These are phyloP conservation scores for Cystobasidium ongulense DNA, from an alignment of 768 basidiomycete species.

Conservation along the genomic window DNA sequence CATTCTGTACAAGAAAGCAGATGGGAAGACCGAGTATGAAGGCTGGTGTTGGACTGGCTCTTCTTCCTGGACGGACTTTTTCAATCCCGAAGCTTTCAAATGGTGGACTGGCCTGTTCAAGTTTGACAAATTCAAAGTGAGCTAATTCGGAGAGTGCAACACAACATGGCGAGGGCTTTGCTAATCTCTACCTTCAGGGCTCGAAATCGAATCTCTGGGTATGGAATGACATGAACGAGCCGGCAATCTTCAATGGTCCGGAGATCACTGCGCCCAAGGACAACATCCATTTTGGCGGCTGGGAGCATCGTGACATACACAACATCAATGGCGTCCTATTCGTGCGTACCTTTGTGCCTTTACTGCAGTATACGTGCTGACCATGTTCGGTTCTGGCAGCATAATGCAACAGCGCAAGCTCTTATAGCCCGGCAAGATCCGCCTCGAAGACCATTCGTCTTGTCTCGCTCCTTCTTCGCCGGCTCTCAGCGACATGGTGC, in stretches of 20 bases:
- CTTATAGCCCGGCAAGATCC: conserved; percentile 65
- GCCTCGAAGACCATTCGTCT: conserved; percentile 81
- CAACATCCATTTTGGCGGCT: conserved; percentile 77
- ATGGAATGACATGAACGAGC: conserved; percentile 99
- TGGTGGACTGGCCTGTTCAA: conserved; percentile 88
- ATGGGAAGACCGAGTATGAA: conserved; percentile 72
- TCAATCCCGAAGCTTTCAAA: conserved; percentile 65
- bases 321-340: conserved; percentile 94
- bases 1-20: conserved; percentile 70
- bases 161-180: too few relatives aligned
- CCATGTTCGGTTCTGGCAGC: conserved; percentile 49
- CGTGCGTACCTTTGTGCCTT: conserved; percentile 41
- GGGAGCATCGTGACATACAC: conserved; percentile 97
- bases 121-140: conserved; percentile 50
- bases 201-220: conserved; percentile 76
- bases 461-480: conserved; percentile 88
- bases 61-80: conserved; percentile 94
- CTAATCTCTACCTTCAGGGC: conserved; percentile 49
- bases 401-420: conserved; percentile 73
- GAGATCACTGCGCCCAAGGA: conserved; percentile 79
- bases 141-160: neutral
- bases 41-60: conserved; percentile 99
- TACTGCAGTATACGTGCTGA: neutral
- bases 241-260: conserved; percentile 96
- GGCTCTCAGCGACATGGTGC: conserved; percentile 93